Evolutionary conservation across 371 early-diverging fungal genomes (phyloP), one percentile per base, ranked within the genome.

Genomic region (Mortierella sp.): DNA sequence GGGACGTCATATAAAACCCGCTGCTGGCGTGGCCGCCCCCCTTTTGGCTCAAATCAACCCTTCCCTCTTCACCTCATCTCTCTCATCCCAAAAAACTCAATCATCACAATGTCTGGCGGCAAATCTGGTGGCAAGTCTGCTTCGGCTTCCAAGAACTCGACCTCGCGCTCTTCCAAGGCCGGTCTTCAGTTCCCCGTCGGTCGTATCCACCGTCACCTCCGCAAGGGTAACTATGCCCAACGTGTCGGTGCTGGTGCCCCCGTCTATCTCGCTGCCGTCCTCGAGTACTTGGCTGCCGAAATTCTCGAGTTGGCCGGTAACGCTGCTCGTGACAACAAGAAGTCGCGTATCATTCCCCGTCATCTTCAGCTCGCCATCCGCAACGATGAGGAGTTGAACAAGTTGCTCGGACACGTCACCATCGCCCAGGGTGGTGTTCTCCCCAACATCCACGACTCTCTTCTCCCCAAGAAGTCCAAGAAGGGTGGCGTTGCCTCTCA

Each of bases 241-340:
- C 94, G 96, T 89, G 91, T 96, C 66, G 96, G 95, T 86, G 95
- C 95, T 76, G 93, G 95, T 86, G 96, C 97, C 62, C 96, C 96
- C 80, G 96, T 97, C 81, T 97, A 96, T 87, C 87, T 96, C 56
- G 96, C 97, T 69, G 96, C 97, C 70, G 96, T 97, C 60, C 92
- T 98, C 72, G 97, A 97, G 88, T 98, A 98, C 89, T 89, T 98
- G 76, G 93, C 94, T 81, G 97, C 97, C 83, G 98, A 98, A 92
- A 96, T 97, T 68, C 93, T 97, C 72, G 97, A 98, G 86, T 89
- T 97, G 81, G 97, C 97, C 59, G 97, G 97, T 74, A 98, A 96
- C 86, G 97, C 96, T 74, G 95, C 96, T 65, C 93, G 96, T 75
- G 97, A 97, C 85, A 96, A 96, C 92, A 95, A 95, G 91, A 96